phyloP scores from a whole-genome alignment of 2,329 filamentous ascomycete species.

The Ceratocystis huliohia region DNA sequence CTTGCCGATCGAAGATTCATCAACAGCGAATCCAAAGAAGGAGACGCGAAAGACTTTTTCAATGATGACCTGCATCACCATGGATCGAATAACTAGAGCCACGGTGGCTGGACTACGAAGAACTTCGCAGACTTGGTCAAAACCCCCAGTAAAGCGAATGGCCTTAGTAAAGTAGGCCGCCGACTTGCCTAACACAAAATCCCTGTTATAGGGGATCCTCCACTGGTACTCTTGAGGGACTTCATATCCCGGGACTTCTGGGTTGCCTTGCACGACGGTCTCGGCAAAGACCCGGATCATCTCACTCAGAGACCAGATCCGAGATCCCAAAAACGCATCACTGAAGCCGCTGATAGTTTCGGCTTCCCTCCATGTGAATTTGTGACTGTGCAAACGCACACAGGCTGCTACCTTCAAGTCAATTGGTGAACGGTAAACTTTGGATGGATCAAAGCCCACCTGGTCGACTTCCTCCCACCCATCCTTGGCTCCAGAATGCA shows the following conservation, averaged over 20 bases:
- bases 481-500: constrained; percentile 3
- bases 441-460: constrained; percentile 9
- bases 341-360: neutral
- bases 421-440: constrained; percentile 12
- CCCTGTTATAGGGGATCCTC: constrained; percentile 3
- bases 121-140: constrained; percentile 12
- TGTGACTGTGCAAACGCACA: neutral
- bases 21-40: constrained; percentile 14
- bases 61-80: constrained; percentile 17
- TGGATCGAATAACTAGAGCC: constrained; percentile 10
- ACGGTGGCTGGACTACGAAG: constrained; percentile 6
- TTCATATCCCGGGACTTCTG: neutral
- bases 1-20: constrained; percentile 5
- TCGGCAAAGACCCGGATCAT: constrained; percentile 2
- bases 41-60: constrained; percentile 10
- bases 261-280: constrained; percentile 8
- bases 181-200: constrained; percentile 7
- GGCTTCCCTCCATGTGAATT: constrained; percentile 6
- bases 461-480: constrained; percentile 12
- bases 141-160: constrained; percentile 14
- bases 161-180: constrained; percentile 17
- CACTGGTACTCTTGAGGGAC: constrained; percentile 6
- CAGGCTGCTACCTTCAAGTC: neutral
- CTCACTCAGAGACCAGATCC: constrained; percentile 14
- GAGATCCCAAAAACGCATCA: constrained; percentile 2